These are phyloP conservation scores for Pseudopyricularia javanii DNA, from an alignment of 2,329 filamentous ascomycete genomes.

Conservation along the genomic window DNA sequence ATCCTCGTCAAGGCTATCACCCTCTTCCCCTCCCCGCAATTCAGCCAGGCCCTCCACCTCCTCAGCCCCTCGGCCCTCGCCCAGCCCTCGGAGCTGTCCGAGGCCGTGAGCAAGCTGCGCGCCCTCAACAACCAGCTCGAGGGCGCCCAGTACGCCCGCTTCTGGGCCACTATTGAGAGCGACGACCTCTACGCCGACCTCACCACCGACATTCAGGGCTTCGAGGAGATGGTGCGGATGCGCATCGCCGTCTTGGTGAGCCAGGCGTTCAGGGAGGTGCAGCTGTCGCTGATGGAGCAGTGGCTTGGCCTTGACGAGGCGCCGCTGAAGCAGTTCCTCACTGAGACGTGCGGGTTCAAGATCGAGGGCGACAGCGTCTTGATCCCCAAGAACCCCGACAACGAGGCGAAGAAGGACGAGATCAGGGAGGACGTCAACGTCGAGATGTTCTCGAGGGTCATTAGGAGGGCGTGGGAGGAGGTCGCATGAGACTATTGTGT, in stretches of 20 bases:
- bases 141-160: slow-evolving; percentile 77
- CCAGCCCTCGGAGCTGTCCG: slow-evolving; percentile 59
- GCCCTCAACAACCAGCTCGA: slow-evolving; percentile 78
- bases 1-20: slow-evolving; percentile 96
- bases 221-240: slow-evolving; percentile 86
- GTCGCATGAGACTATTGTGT: slow-evolving; percentile 32
- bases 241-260: slow-evolving; percentile 81
- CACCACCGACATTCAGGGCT: slow-evolving; percentile 85
- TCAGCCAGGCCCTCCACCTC: slow-evolving; percentile 85
- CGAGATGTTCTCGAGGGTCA: slow-evolving; percentile 70
- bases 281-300: slow-evolving; percentile 53
- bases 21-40: slow-evolving; percentile 92
- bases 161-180: slow-evolving; percentile 86
- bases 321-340: slow-evolving; percentile 65
- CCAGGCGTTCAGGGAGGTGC: slow-evolving; percentile 65
- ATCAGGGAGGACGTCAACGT: slow-evolving; percentile 92
- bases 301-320: slow-evolving; percentile 61
- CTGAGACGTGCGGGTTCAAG: slow-evolving; percentile 78
- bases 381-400: slow-evolving; percentile 88
- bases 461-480: slow-evolving; percentile 79
- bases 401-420: slow-evolving; percentile 91
- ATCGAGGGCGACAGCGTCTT: slow-evolving; percentile 51
- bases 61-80: slow-evolving; percentile 73
- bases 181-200: slow-evolving; percentile 95
- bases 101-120: slow-evolving; percentile 82